These are phyloP conservation scores for Lipomyces kockii DNA, from an alignment of 805 yeast genomes.

Conservation along the genomic window DNA sequence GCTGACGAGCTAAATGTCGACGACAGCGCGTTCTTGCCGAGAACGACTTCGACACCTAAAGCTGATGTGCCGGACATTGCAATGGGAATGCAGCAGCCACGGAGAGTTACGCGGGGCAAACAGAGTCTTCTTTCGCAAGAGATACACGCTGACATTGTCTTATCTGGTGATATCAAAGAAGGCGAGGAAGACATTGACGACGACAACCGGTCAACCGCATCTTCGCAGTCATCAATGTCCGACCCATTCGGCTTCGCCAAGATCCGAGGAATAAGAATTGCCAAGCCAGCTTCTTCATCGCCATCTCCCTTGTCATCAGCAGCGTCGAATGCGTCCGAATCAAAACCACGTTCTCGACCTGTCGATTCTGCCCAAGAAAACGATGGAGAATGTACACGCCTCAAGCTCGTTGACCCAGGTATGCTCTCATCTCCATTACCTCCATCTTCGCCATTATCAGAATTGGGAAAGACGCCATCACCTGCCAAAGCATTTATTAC, in stretches of 20 bases:
- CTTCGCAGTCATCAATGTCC: slow-evolving; percentile 23
- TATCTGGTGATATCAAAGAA: background rate
- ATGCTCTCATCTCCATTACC: background rate
- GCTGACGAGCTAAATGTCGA: slow-evolving; percentile 1
- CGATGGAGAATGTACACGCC: background rate
- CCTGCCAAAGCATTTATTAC: background rate
- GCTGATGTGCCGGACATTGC: slow-evolving; percentile 1
- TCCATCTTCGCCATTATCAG: slow-evolving; percentile 14
- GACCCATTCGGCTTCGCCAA: slow-evolving; percentile 31
- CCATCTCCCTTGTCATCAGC: background rate
- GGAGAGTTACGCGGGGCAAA: background rate
- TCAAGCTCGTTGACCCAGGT: background rate
- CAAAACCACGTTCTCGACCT: background rate
- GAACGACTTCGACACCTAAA: slow-evolving; percentile 1
- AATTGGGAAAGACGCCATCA: slow-evolving; percentile 5
- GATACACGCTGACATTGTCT: background rate
- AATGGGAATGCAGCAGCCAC: background rate
- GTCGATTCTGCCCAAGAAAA: background rate
- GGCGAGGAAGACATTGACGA: slow-evolving; percentile 7
- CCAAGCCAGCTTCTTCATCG: slow-evolving; percentile 4
- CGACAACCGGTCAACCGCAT: slow-evolving; percentile 9
- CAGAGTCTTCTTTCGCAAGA: background rate
- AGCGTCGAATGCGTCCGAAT: background rate
- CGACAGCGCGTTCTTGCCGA: slow-evolving; percentile 1
- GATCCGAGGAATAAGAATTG: slow-evolving; percentile 22